Base-by-base conservation (phyloP, 192 early-diverging fungal species). In the Umbelopsis sp. region DNA sequence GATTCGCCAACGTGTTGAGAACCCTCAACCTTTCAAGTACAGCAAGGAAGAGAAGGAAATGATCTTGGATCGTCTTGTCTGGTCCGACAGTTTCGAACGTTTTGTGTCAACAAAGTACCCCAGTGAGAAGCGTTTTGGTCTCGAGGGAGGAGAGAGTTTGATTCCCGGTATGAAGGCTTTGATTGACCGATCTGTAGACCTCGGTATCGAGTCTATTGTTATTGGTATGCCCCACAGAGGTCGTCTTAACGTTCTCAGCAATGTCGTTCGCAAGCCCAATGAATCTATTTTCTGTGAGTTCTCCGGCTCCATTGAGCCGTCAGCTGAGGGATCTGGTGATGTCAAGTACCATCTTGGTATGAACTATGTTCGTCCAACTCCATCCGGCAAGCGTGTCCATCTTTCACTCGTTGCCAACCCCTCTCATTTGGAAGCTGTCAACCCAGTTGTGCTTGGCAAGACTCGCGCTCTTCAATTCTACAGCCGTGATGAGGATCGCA, bases 211-310 rank as follows among this genome's bases (percentile, higher is more conserved):
- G 81, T 94, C 93, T 58, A 91, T 97, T 71, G 89, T 96, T 66
- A 93, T 99, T 89, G 97, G 97, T 68, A 99, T 99, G 97, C 94
- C 97, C 45, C 97, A 99, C 86, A 93, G 97, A 82, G 97, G 97
- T 61, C 93, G 97, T 74, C 85, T 99, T 50, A 99, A 99, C 78
- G 96, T 99, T 64, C 88, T 99, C 45, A 93, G 94, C 67, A 99
- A 99, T 80, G 97, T 99, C n/a, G 94, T 99, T 71, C 91, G 96
- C 70, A 99, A 98, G 84, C 96, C 96, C 64, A 95, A 96, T 81
- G 94, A 96, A 80, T 97, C 95, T 20, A 98, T 99, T 79, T 99
- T 99, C 81, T 94, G 92, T 78, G 97, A 99, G 82, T 99, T 99
- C 80, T 91, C 92, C 44, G 96, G 95, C 61, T 85, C 91, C 71